A percentile compares a stretch with the other conserved stretches of the same genome.
phyloP scores from a whole-genome alignment of 2,329 filamentous ascomycete genomes.

The Venturia pyrina region DNA sequence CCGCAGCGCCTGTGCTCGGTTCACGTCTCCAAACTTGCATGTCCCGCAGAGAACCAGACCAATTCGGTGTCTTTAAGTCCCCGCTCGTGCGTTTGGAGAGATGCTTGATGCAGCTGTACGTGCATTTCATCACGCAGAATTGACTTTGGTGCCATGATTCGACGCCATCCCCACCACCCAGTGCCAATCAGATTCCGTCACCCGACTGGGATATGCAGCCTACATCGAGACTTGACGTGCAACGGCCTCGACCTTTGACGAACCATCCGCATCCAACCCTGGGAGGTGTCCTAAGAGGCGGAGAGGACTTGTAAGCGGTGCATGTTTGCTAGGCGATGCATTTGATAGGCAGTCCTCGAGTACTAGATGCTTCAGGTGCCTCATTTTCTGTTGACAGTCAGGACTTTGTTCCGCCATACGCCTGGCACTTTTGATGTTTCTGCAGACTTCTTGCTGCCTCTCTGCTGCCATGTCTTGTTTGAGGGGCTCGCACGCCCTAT shows the following conservation, averaged over 20 bases:
- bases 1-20: too few species aligned
- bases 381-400: neutral
- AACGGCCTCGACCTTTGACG: too few species aligned
- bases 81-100: neutral
- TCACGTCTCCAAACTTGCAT: too few species aligned
- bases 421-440: neutral
- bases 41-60: neutral
- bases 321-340: neutral
- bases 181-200: neutral
- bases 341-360: neutral
- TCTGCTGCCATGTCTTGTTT: neutral
- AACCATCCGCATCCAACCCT: neutral
- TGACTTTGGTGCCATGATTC: slow-evolving; percentile 1
- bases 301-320: neutral
- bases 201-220: neutral
- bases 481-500: neutral
- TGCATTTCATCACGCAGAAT: neutral
- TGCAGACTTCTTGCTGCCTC: neutral
- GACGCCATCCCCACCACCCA: neutral
- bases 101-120: neutral
- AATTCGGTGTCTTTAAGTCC: neutral
- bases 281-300: neutral
- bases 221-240: neutral
- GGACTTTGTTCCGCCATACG: neutral
- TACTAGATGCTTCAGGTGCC: neutral